phyloP scores from a whole-genome alignment of 1,284 basidiomycete genomes.

The Hemileia vastatrix region DNA sequence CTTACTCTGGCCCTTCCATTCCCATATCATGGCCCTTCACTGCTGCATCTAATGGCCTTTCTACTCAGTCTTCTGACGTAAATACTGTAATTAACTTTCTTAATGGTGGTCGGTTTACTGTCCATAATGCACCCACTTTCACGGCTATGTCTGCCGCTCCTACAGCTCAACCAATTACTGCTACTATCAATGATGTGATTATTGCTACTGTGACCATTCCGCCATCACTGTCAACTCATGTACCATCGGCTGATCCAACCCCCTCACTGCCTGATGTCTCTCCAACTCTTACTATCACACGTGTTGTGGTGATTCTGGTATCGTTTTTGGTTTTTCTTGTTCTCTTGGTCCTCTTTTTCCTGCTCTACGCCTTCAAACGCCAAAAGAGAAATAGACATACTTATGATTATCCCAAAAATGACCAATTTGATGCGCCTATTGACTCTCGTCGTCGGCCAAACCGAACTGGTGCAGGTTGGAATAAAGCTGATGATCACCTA shows the following conservation, averaged over 20 bases:
- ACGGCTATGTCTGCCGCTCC: not conserved
- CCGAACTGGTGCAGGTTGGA: too few species aligned
- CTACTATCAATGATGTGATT: not conserved
- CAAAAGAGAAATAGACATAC: constrained; percentile 4
- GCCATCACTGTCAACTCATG: not conserved
- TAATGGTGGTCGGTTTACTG: constrained; percentile 21
- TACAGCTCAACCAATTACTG: not conserved
- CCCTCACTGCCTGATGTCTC: not conserved
- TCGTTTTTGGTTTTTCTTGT: constrained; percentile 6
- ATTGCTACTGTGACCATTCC: constrained; percentile 8
- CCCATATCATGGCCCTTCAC: constrained; percentile 19
- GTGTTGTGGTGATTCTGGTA: constrained; percentile 2
- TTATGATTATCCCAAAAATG: not conserved
- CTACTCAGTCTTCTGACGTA: not conserved
- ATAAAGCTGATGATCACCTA: too few species aligned
- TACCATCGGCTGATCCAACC: not conserved
- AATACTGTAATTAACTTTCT: constrained; percentile 9
- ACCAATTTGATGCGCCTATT: too few species aligned
- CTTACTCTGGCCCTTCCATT: constrained; percentile 18
- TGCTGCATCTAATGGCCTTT: not conserved
- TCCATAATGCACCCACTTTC: constrained; percentile 5
- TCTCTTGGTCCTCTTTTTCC: not conserved
- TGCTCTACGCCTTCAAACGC: constrained; percentile 6
- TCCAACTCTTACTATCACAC: not conserved
- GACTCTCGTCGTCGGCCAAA: too few species aligned